These are phyloP conservation scores for Aspergillus fructus DNA, from an alignment of 2,329 filamentous ascomycete genomes.

Conservation along the genomic window DNA sequence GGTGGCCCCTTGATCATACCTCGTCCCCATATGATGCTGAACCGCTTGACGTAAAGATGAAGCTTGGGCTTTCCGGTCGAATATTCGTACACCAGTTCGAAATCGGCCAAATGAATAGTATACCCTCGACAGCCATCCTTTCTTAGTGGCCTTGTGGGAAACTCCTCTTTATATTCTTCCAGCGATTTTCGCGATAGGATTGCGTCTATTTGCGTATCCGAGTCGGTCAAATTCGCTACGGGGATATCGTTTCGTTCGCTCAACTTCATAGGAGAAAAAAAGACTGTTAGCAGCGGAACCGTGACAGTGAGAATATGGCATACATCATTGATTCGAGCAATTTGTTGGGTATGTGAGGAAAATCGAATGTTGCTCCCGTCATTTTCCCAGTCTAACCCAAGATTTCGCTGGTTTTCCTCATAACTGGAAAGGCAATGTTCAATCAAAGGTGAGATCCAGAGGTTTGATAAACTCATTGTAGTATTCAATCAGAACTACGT, in stretches of 20 bases:
- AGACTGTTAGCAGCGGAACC: neutral
- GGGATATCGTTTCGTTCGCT: conserved; percentile 16
- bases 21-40: conserved; percentile 24
- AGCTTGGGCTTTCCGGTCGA: conserved; percentile 21
- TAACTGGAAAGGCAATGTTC: conserved; percentile 24
- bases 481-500: conserved; percentile 14
- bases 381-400: conserved; percentile 22
- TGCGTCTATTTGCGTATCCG: conserved; percentile 33
- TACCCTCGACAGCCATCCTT: conserved; percentile 26
- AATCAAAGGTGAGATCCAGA: conserved; percentile 27
- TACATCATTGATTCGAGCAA: conserved; percentile 34
- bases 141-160: conserved; percentile 16
- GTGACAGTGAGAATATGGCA: neutral
- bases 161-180: conserved; percentile 20
- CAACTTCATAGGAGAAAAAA: conserved; percentile 23
- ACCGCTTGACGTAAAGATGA: conserved; percentile 26
- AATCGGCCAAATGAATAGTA: conserved; percentile 31
- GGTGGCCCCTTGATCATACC: conserved; percentile 14
- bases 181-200: conserved; percentile 29
- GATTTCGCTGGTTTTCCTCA: conserved; percentile 2
- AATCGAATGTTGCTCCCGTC: conserved; percentile 38
- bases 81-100: conserved; percentile 37
- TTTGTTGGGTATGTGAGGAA: conserved; percentile 3
- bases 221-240: conserved; percentile 34
- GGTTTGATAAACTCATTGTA: conserved; percentile 24